A percentile compares a stretch with the other conserved stretches of the same genome.
phyloP scores from a whole-genome alignment of 139 green algal genomes.

The Eudorina sp. region DNA sequence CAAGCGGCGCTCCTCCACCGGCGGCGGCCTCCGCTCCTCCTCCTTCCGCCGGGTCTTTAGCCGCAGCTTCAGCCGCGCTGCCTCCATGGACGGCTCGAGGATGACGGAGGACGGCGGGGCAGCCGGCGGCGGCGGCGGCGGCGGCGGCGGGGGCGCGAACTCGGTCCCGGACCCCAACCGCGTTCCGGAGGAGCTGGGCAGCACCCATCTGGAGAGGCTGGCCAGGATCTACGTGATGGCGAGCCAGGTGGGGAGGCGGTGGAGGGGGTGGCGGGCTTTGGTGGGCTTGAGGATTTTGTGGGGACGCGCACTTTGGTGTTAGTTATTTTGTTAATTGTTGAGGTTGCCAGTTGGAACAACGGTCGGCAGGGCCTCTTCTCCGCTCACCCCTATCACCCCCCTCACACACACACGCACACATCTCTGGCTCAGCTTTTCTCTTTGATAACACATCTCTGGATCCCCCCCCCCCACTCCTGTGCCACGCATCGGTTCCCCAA shows the following conservation, averaged over 20 bases:
- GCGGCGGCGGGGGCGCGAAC: background rate
- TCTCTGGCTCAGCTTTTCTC: too few species aligned
- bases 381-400: too few species aligned
- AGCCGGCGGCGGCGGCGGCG: background rate
- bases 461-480: too few species aligned
- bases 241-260: background rate
- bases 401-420: too few species aligned
- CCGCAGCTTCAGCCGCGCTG: slow-evolving; percentile 18
- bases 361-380: too few species aligned
- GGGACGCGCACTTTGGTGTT: too few species aligned
- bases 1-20: background rate
- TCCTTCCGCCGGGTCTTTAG: slow-evolving; percentile 25
- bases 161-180: slow-evolving; percentile 44
- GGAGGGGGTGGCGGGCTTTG: too few species aligned
- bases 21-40: background rate
- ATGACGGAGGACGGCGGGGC: background rate
- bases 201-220: slow-evolving; percentile 57
- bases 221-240: slow-evolving; percentile 61
- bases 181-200: slow-evolving; percentile 52
- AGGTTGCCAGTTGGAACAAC: too few species aligned
- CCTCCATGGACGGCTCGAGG: background rate
- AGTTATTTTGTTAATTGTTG: too few species aligned
- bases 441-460: too few species aligned
- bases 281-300: too few species aligned
- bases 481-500: too few species aligned